Base-by-base conservation (phyloP, 108 stramenopile genomes). In the Cyclotella baltica region DNA sequence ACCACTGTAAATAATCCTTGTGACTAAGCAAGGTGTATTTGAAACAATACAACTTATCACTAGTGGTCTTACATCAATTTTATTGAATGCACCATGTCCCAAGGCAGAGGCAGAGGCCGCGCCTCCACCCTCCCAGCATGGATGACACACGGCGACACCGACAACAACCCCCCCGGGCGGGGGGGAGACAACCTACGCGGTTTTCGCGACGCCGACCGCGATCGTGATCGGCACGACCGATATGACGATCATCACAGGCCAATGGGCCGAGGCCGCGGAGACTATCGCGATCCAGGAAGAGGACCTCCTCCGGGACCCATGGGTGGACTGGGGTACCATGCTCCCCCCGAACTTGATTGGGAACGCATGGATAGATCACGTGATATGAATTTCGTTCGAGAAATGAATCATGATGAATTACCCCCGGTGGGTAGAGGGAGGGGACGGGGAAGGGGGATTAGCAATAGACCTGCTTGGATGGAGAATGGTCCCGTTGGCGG, bases 111-210 rank as follows among this genome's bases (percentile, higher is more conserved):
- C 40, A 50, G 90, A 25, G 90, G 90, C 40, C 80, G 90, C 18
- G 88, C 80, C 28, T 76, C 40, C 43, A 91, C 88, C 38, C 78
- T 91, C 40, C 90, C 90, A 27, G 88, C 90, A 19, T 91, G 90
- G 90, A 88, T 91, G 90, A 89, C 88, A 5, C 75, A 59, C 40
- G 67, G 67, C 27, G 69, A 71, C 36, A n/a, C 30, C 23, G 73
- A 58, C 61, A 58, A 33, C 23, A n/a, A 8, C 35, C 13, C 6
- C 35, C 13, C 6, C 48, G 74, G 35, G 46, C 34, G 52, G 1
- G 25, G 28, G 3, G 25, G 35, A 3, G 58, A 67, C 56, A 29
- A 18, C 3, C 22, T 9, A 9, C 30, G 37, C 36, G 0, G 35
- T 38, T 38, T 16, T 18, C 51, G 51, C 11, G 58, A 57, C 23